A percentile compares a stretch with the other conserved stretches of the same genome.
These are phyloP conservation scores for Vitis riparia DNA, from an alignment of 164 flowering plant species.

Conservation along the genomic window DNA sequence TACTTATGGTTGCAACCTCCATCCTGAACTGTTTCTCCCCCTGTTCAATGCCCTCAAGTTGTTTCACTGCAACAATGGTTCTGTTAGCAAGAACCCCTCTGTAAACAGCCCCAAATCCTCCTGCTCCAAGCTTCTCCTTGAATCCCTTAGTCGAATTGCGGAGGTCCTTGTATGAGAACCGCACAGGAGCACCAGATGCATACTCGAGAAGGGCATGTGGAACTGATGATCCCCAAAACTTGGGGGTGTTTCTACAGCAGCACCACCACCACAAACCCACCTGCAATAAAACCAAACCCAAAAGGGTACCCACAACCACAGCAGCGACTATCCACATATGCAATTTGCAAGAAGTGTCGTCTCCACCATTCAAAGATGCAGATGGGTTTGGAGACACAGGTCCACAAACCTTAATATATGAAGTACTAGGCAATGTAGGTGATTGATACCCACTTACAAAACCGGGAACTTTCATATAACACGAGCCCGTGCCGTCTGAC, in stretches of 20 bases:
- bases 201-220: not conserved
- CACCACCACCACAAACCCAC: not conserved
- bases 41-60: slow-evolving; percentile 1
- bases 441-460: not conserved
- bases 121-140: not conserved
- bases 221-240: not conserved
- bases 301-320: not conserved
- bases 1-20: not conserved
- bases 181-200: slow-evolving; percentile 2
- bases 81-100: slow-evolving; percentile 1
- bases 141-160: not conserved
- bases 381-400: not conserved
- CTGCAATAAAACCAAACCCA: not conserved
- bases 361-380: not conserved
- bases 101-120: slow-evolving; percentile 1
- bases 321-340: too few species aligned
- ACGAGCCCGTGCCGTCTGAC: not conserved
- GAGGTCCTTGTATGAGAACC: not conserved
- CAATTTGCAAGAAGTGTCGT: too few species aligned
- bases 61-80: slow-evolving; percentile 6
- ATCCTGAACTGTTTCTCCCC: slow-evolving; percentile 4
- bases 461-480: not conserved
- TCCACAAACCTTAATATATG: slow-evolving; percentile 4
- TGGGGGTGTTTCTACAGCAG: not conserved
- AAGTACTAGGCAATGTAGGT: not conserved